phyloP scores from a whole-genome alignment of 2,329 filamentous ascomycete genomes.

The Leptosphaerulina australis region DNA sequence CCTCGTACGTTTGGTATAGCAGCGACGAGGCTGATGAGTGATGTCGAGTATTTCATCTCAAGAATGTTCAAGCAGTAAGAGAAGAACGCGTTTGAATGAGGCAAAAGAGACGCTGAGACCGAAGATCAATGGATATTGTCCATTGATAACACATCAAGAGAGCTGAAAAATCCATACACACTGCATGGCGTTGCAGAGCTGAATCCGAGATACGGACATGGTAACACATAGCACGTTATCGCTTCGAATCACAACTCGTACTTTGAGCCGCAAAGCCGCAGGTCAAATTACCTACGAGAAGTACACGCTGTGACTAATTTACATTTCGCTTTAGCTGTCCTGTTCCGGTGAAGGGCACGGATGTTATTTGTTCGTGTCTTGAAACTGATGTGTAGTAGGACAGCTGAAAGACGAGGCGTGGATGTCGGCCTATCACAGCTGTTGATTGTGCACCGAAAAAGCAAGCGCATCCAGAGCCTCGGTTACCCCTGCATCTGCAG shows the following conservation, averaged over 20 bases:
- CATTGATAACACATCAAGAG: neutral
- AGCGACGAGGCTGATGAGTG: conserved; percentile 21
- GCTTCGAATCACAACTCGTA: neutral
- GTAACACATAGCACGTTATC: conserved; percentile 1
- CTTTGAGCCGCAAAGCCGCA: neutral
- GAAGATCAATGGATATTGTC: neutral
- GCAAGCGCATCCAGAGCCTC: neutral
- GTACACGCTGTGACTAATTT: neutral
- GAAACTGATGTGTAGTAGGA: neutral
- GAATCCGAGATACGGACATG: conserved; percentile 1
- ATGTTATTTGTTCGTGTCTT: neutral
- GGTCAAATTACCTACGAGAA: neutral
- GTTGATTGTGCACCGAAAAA: neutral
- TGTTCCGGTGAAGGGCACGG: neutral
- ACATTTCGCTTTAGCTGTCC: neutral
- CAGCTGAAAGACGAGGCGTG: conserved; percentile 9
- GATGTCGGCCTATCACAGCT: neutral
- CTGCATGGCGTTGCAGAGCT: conserved; percentile 11
- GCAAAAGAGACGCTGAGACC: too few relatives aligned
- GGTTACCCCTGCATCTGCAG: conserved; percentile 1
- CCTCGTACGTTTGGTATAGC: conserved; percentile 24
- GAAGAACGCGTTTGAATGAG: too few relatives aligned
- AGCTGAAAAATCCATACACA: neutral
- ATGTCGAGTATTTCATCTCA: conserved; percentile 13
- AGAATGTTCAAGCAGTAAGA: neutral